A percentile compares a stretch with the other conserved stretches of the same genome.
Evolutionary conservation across 164 flowering plant species (phyloP).

Genomic region (Platanus orientalis): DNA sequence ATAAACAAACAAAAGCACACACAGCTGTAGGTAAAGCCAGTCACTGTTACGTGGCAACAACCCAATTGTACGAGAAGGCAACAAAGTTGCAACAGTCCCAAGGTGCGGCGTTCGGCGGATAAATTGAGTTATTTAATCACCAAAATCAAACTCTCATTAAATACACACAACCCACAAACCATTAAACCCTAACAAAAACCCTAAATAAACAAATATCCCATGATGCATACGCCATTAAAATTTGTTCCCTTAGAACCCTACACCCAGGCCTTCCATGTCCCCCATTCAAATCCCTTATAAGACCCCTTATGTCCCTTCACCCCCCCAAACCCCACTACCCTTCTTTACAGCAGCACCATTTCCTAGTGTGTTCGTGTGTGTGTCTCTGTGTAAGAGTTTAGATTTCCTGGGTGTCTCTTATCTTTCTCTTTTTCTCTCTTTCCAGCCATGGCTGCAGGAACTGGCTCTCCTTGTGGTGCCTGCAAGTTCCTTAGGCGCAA

Average conservation of each 20-base stretch:
- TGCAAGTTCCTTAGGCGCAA: constrained; percentile 93
- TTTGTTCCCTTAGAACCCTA: constrained; percentile 70
- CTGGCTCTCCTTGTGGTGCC: constrained; percentile 94
- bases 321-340: constrained; percentile 9
- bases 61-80: constrained; percentile 5
- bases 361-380: constrained; percentile 59
- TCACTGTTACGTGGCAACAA: no score
- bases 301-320: constrained; percentile 17
- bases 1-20: no score
- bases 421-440: background rate
- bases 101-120: constrained; percentile 95
- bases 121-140: constrained; percentile 8
- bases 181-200: background rate
- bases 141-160: constrained; percentile 1
- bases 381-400: constrained; percentile 2
- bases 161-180: constrained; percentile 13
- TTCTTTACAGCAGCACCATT: constrained; percentile 27
- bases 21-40: no score
- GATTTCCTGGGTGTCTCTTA: background rate
- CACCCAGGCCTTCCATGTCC: constrained; percentile 48
- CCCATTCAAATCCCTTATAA: constrained; percentile 37
- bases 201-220: background rate
- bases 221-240: constrained; percentile 33
- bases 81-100: constrained; percentile 52
- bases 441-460: constrained; percentile 29